These are phyloP conservation scores for Conringia planisiliqua DNA, from an alignment of 345 rosid genomes.

Conservation along the genomic window DNA sequence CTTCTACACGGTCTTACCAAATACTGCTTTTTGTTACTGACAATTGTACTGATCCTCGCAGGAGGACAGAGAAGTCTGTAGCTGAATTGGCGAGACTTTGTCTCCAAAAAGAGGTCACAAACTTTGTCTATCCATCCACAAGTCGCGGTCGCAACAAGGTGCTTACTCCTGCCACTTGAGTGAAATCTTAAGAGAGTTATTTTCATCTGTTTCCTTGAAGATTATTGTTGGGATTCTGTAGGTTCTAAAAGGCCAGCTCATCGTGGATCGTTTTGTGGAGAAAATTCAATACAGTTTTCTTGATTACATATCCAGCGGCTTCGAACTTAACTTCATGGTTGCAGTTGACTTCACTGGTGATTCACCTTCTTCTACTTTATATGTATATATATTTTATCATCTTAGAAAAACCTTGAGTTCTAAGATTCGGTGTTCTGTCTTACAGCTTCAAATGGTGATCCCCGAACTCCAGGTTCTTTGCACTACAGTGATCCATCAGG, in stretches of 20 bases:
- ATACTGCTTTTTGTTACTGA: conserved; percentile 1
- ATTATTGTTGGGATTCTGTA: conserved; percentile 18
- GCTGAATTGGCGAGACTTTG: conserved; percentile 63
- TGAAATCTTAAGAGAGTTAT: background rate
- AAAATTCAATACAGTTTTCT: conserved; percentile 68
- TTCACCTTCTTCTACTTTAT: background rate
- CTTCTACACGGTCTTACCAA: background rate
- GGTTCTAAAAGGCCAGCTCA: conserved; percentile 74
- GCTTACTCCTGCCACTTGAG: background rate
- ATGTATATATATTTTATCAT: background rate
- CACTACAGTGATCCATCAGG: conserved; percentile 86
- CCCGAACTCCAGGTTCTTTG: conserved; percentile 59
- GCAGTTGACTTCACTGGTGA: conserved; percentile 92
- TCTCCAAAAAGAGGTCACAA: conserved; percentile 44
- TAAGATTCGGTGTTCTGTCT: background rate
- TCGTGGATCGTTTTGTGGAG: conserved; percentile 63
- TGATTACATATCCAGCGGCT: conserved; percentile 84
- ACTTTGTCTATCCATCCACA: conserved; percentile 44
- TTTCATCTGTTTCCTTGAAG: background rate
- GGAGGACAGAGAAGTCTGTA: conserved; percentile 66
- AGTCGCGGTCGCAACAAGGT: conserved; percentile 60
- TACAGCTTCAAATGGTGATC: conserved; percentile 90
- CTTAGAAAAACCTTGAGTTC: background rate
- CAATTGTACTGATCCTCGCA: conserved; percentile 29
- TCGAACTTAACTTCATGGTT: conserved; percentile 85